Conservation (phyloP, 129 eudicot species). For the Erigeron canadensis region DNA sequence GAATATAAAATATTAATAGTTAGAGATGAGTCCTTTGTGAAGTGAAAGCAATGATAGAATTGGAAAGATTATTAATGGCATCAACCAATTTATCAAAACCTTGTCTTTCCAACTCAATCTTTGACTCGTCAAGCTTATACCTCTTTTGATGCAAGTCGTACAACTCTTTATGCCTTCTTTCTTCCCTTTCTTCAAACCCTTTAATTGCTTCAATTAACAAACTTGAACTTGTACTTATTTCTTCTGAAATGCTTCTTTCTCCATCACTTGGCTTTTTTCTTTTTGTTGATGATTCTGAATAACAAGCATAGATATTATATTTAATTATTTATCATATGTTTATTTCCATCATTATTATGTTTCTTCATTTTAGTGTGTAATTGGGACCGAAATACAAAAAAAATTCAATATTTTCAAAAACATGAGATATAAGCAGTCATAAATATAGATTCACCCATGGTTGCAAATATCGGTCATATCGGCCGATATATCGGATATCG, state of each 20-base stretch:
- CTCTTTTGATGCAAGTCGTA: slow-evolving; percentile 52
- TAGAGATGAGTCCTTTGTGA: slow-evolving; percentile 29
- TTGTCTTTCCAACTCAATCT: slow-evolving; percentile 57
- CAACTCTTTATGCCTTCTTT: slow-evolving; percentile 64
- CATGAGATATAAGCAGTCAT: no score
- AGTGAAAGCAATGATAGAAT: slow-evolving; percentile 58
- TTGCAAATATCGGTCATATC: no score
- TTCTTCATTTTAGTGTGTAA: not conserved
- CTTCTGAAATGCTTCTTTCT: slow-evolving; percentile 31
- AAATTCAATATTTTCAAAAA: no score
- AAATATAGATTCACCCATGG: no score
- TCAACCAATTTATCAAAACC: slow-evolving; percentile 60
- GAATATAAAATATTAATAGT: not conserved
- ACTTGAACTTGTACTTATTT: slow-evolving; percentile 47
- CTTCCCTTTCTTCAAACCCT: slow-evolving; percentile 60
- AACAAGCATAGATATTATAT: not conserved
- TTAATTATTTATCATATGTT: not conserved
- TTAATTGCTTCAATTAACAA: slow-evolving; percentile 50
- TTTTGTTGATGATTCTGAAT: slow-evolving; percentile 59
- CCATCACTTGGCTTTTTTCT: slow-evolving; percentile 43
- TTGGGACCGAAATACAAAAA: no score
- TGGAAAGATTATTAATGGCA: slow-evolving; percentile 72
- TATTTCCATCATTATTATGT: not conserved
- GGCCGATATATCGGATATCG: no score
- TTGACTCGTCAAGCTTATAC: slow-evolving; percentile 61